Evolutionary conservation across 768 basidiomycete species (phyloP).

Genomic region (Gymnopilus dilepis): DNA sequence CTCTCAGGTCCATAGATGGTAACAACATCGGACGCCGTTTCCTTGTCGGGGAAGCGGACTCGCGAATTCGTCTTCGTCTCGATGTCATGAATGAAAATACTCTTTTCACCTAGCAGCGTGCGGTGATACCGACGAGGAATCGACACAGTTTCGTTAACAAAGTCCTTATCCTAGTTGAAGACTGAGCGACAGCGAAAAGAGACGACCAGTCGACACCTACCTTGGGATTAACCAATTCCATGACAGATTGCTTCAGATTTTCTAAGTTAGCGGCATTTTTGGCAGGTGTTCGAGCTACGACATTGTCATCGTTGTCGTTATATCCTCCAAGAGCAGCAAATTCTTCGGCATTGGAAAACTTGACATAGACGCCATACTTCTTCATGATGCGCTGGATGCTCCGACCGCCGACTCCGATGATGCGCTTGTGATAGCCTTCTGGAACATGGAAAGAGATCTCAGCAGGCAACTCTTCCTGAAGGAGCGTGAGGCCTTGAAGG

Average conservation of each 20-base stretch:
- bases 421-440: slow-evolving; percentile 97
- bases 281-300: slow-evolving; percentile 95
- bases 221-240: slow-evolving; percentile 98
- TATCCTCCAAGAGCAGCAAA: slow-evolving; percentile 95
- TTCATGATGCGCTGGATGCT: slow-evolving; percentile 99
- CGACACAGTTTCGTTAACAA: slow-evolving; percentile 89
- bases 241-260: slow-evolving; percentile 92
- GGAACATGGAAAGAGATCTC: slow-evolving; percentile 99
- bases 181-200: not conserved
- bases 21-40: slow-evolving; percentile 92
- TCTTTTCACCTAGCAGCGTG: slow-evolving; percentile 93
- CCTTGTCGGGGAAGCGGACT: slow-evolving; percentile 92
- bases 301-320: slow-evolving; percentile 97
- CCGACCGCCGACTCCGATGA: slow-evolving; percentile 96
- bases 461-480: slow-evolving; percentile 97
- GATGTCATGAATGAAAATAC: slow-evolving; percentile 96
- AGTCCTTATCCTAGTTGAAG: slow-evolving; percentile 86
- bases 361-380: slow-evolving; percentile 99
- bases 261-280: slow-evolving; percentile 97
- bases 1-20: slow-evolving; percentile 97
- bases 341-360: slow-evolving; percentile 98
- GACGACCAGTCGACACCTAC: slow-evolving; percentile 40
- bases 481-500: slow-evolving; percentile 83
- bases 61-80: slow-evolving; percentile 95
- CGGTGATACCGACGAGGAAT: slow-evolving; percentile 96